Conservation (phyloP, 2,329 filamentous ascomycete species). For the Cercospora brassicicola region DNA sequence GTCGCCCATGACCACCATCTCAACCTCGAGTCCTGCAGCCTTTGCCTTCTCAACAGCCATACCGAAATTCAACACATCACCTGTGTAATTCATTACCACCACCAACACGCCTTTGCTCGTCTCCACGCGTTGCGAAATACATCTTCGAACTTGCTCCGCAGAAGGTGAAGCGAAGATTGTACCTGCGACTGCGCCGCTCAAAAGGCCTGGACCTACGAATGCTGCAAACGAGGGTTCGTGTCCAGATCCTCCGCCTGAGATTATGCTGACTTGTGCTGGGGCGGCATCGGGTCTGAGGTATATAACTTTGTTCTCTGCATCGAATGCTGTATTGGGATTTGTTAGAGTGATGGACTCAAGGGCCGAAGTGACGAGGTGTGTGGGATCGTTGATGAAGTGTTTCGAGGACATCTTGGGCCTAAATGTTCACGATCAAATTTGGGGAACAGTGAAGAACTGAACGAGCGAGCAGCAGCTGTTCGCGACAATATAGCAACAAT, state of each 20-base stretch:
- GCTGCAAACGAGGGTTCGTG: slow-evolving; percentile 86
- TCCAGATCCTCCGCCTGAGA: slow-evolving; percentile 85
- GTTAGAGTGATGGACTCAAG: slow-evolving; percentile 75
- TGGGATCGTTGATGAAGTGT: slow-evolving; percentile 87
- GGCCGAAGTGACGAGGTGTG: slow-evolving; percentile 73
- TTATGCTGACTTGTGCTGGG: slow-evolving; percentile 67
- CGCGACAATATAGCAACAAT: not conserved
- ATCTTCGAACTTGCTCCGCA: slow-evolving; percentile 77
- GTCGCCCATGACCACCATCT: slow-evolving; percentile 90
- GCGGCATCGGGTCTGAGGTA: slow-evolving; percentile 65
- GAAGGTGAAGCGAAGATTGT: slow-evolving; percentile 82
- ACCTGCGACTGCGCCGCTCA: slow-evolving; percentile 79
- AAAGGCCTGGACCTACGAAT: slow-evolving; percentile 78
- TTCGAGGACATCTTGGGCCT: slow-evolving; percentile 48
- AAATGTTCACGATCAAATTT: no score
- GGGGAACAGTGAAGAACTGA: not conserved
- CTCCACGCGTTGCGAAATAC: slow-evolving; percentile 71
- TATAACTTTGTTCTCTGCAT: slow-evolving; percentile 77
- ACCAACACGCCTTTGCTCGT: slow-evolving; percentile 74
- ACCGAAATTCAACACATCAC: slow-evolving; percentile 80
- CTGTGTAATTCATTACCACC: slow-evolving; percentile 78
- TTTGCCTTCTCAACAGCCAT: slow-evolving; percentile 91
- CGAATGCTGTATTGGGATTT: slow-evolving; percentile 80
- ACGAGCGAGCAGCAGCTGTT: not conserved
- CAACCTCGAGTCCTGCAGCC: slow-evolving; percentile 71